Evolutionary conservation across 768 basidiomycete species (phyloP).

Genomic region (Crassisporium funariophilum): DNA sequence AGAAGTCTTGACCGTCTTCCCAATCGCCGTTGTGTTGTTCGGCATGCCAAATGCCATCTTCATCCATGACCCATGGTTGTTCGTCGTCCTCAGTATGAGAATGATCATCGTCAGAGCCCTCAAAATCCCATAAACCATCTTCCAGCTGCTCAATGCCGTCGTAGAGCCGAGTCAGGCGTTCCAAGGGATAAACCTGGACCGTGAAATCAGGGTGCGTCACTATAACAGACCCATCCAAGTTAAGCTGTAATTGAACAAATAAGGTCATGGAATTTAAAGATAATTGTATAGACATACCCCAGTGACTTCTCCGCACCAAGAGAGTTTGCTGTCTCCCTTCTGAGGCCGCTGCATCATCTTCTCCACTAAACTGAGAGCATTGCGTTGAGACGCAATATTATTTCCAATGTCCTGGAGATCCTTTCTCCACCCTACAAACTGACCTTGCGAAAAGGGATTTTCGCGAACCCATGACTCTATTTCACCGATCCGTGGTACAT

Average conservation of each 20-base stretch:
- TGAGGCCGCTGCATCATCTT: constrained; percentile 45
- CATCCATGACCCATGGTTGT: constrained; percentile 42
- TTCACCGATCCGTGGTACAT: constrained; percentile 85
- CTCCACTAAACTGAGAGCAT: constrained; percentile 39
- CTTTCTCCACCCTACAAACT: constrained; percentile 70
- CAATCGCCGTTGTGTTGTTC: constrained; percentile 45
- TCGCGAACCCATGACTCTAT: constrained; percentile 80
- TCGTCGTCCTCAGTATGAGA: constrained; percentile 47
- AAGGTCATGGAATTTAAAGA: no score
- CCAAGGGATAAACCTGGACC: constrained; percentile 54
- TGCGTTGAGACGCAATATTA: constrained; percentile 51
- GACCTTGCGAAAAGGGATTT: constrained; percentile 48
- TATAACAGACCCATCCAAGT: constrained; percentile 71
- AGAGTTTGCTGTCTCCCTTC: constrained; percentile 42
- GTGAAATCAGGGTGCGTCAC: constrained; percentile 67
- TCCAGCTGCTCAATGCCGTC: constrained; percentile 84
- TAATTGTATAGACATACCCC: constrained; percentile 60
- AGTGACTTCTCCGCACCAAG: constrained; percentile 89
- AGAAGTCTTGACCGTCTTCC: constrained; percentile 36
- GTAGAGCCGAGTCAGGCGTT: constrained; percentile 73
- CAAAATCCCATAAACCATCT: constrained; percentile 59
- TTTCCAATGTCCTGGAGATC: constrained; percentile 69
- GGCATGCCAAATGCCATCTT: constrained; percentile 49
- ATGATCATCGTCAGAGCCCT: constrained; percentile 47
- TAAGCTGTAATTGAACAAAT: constrained; percentile 46